Evolutionary conservation across 78 protist genomes (phyloP).

Genomic region (Dictyostelium brefeldianum): DNA sequence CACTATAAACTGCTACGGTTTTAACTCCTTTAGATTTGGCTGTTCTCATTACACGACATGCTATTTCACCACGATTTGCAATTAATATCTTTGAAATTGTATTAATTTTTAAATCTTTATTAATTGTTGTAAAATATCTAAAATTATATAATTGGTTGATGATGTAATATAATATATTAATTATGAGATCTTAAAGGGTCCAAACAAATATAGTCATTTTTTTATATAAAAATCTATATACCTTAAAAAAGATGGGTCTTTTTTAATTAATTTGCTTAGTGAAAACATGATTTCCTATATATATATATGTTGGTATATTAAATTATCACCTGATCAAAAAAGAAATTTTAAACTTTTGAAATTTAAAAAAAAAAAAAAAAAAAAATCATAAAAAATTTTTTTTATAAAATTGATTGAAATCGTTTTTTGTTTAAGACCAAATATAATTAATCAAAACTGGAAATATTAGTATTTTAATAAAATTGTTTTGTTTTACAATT

Average conservation of each 20-base stretch:
- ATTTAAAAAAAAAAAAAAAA: not conserved
- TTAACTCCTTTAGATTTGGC: conserved; percentile 86
- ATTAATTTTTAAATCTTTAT: conserved; percentile 10
- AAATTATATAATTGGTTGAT: not conserved
- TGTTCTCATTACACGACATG: conserved; percentile 94
- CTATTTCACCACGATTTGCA: conserved; percentile 96
- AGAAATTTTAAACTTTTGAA: not conserved
- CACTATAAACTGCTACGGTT: conserved; percentile 94
- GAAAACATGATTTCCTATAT: not conserved
- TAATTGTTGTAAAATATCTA: conserved; percentile 20
- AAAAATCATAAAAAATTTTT: not conserved
- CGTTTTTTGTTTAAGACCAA: no score
- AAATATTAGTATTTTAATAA: no score
- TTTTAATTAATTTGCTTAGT: not conserved
- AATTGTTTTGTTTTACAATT: not conserved
- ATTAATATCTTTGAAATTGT: conserved; percentile 88
- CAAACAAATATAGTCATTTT: not conserved
- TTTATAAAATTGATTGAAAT: no score
- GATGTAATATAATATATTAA: no score
- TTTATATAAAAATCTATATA: not conserved
- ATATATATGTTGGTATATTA: no score
- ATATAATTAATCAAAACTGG: no score
- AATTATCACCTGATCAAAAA: not conserved
- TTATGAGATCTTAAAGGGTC: no score
- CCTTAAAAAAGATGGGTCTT: not conserved